Conservation (phyloP, 1,284 basidiomycete species). For the Moesziomyces sp. region DNA sequence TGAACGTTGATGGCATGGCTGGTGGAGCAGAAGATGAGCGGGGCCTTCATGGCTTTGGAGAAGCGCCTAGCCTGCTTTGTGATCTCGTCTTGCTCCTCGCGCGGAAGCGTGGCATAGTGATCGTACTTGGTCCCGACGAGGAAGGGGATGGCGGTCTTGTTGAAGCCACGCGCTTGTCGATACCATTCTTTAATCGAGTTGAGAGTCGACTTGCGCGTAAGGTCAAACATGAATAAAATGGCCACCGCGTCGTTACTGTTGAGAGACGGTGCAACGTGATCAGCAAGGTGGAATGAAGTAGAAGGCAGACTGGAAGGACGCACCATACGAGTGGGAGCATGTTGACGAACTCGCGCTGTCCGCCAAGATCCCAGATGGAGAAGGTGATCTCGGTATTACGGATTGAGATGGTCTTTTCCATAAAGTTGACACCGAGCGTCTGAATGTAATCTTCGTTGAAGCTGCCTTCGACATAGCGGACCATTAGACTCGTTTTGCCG, state of each 20-base stretch:
- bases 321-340: conserved; percentile 91
- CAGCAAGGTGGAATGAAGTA: too few species aligned
- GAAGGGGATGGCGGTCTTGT: conserved; percentile 72
- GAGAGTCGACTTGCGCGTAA: conserved; percentile 93
- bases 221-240: conserved; percentile 99
- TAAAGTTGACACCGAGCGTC: conserved; percentile 94
- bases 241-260: conserved; percentile 93
- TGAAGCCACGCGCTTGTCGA: conserved; percentile 95
- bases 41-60: conserved; percentile 97
- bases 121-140: conserved; percentile 97
- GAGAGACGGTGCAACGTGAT: not conserved
- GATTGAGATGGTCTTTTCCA: conserved; percentile 98
- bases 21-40: conserved; percentile 96
- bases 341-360: conserved; percentile 97
- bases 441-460: conserved; percentile 94
- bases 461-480: conserved; percentile 73
- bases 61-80: conserved; percentile 87
- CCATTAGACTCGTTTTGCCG: conserved; percentile 97
- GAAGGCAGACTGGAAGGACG: not conserved
- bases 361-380: conserved; percentile 98
- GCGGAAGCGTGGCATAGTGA: conserved; percentile 91
- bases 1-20: conserved; percentile 98
- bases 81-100: conserved; percentile 98
- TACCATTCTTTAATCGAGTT: conserved; percentile 99
- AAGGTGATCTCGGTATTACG: conserved; percentile 98